Percentiles rank a stretch among this genome's conserved stretches.
These are phyloP conservation scores for Auriscalpium microsporum DNA, from an alignment of 768 basidiomycete species.

Conservation along the genomic window DNA sequence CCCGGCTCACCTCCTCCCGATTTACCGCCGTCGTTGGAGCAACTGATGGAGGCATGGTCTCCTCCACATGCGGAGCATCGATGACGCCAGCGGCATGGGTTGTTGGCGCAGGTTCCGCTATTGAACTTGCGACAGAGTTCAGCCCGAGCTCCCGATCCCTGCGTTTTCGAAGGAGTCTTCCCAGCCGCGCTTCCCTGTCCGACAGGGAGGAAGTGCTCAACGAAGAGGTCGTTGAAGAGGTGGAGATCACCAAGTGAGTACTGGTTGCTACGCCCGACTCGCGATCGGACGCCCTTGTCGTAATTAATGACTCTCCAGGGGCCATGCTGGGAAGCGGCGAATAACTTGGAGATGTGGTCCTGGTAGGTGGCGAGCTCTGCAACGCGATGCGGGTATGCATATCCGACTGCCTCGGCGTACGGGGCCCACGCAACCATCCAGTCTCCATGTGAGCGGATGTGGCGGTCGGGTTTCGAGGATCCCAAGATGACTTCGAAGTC, in stretches of 20 bases:
- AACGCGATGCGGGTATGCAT: constrained; percentile 21
- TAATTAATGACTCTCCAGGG: constrained; percentile 22
- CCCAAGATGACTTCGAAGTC: constrained; percentile 12
- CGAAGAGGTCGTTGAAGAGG: constrained; percentile 7
- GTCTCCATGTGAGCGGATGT: constrained; percentile 14
- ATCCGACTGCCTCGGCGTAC: constrained; percentile 12
- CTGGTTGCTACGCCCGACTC: constrained; percentile 12
- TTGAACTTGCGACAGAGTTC: constrained; percentile 21
- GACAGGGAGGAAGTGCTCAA: background rate
- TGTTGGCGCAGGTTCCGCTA: constrained; percentile 5
- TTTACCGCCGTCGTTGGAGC: constrained; percentile 2
- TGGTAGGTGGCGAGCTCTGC: constrained; percentile 21
- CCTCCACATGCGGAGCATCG: constrained; percentile 18
- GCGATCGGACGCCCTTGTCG: constrained; percentile 24
- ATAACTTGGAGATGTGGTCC: constrained; percentile 18
- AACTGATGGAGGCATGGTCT: constrained; percentile 2
- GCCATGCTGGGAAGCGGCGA: constrained; percentile 8
- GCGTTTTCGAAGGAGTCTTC: background rate
- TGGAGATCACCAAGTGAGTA: constrained; percentile 18
- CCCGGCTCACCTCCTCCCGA: background rate
- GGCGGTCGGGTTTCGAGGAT: constrained; percentile 5
- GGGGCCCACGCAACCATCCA: constrained; percentile 21
- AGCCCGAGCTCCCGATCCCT: background rate
- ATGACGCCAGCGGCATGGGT: constrained; percentile 13
- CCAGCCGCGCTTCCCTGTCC: background rate